Base-by-base conservation (phyloP, 192 early-diverging fungal genomes). In the Coemansia sp. region DNA sequence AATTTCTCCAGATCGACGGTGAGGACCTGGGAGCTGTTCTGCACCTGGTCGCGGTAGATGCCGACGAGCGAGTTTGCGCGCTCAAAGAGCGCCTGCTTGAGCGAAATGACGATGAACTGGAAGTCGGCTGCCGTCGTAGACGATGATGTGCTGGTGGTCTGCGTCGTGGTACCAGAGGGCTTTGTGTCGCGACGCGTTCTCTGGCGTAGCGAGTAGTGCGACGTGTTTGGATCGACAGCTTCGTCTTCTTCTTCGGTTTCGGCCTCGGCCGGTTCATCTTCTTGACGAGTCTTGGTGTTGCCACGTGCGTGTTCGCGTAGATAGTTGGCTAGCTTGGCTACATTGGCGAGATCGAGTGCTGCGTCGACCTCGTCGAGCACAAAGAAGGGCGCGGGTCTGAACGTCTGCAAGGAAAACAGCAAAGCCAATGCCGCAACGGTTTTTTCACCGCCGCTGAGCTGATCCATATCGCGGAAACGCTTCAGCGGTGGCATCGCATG, bases 401-500 rank as follows among this genome's bases (percentile, higher is more conserved):
- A 94, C 15, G 87, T 85, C 65, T 95, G 95, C 58, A 99, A 91
- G 20, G 97, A 94, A 79, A 99, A 96, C 52, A 99, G 79, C 30
- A 99, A 68, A 2, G 95, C 97, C 34, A 99, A 76, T 4, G 97
- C 95, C 0, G 94, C 97, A 27, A 99, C 89, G 0, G 95, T 95
- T 78, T 98, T 99, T 78, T 99, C 97, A 56, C 97, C 97, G 30
- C 97, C 97, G 19, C 93, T 96, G 11, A 99, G 78, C 60, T 93
- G 91, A 50, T 97, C 95, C 97, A 99, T 99, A 64, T 99, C 97
- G 50, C 94, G 78, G 83, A 99, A 99, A 23, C 95, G 86, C 78
- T 99, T 99, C 83, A 94, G 88, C 18, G 97, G 97, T 6, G 97
- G 97, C 94, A 98, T 98, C 0, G 97, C 94, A 60, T 99, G 95